Conservation (phyloP, 225 moss, liverwort and hornwort species). For the Bryum argenteum region DNA sequence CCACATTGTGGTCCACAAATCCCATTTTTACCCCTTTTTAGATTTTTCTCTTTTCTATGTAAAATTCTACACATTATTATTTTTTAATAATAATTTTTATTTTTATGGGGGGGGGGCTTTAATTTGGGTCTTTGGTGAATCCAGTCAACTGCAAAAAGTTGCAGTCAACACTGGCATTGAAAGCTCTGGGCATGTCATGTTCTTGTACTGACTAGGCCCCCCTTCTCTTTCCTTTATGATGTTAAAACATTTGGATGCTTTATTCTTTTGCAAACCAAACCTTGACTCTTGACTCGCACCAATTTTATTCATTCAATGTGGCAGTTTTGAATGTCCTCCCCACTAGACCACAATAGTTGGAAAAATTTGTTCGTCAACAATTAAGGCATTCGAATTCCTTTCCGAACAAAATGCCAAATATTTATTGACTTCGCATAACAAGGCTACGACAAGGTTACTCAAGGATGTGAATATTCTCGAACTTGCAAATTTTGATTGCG, state of each 20-base stretch:
- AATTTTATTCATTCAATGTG: neutral
- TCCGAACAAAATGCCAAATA: too few relatives aligned
- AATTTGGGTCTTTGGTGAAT: neutral
- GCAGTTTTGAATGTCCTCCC: too few relatives aligned
- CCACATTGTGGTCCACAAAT: slow-evolving; percentile 12
- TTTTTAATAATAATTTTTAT: neutral
- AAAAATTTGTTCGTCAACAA: too few relatives aligned
- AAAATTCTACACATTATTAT: neutral
- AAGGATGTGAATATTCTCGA: too few relatives aligned
- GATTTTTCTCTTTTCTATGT: neutral
- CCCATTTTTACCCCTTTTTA: rapidly evolving
- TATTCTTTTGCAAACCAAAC: neutral
- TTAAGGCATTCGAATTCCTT: too few relatives aligned
- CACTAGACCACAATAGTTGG: too few relatives aligned
- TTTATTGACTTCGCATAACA: too few relatives aligned
- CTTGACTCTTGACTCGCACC: neutral
- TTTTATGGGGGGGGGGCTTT: too few relatives aligned
- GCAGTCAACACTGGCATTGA: slow-evolving; percentile 29
- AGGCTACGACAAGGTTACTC: too few relatives aligned
- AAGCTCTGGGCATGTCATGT: slow-evolving; percentile 28
- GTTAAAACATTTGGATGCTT: slow-evolving; percentile 10
- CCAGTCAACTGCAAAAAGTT: slow-evolving; percentile 15
- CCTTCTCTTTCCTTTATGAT: neutral
- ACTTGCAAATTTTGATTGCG: too few relatives aligned
- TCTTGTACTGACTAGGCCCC: slow-evolving; percentile 16